Evolutionary conservation across 257 asterid species (phyloP).

Genomic region (Petunia secreta): DNA sequence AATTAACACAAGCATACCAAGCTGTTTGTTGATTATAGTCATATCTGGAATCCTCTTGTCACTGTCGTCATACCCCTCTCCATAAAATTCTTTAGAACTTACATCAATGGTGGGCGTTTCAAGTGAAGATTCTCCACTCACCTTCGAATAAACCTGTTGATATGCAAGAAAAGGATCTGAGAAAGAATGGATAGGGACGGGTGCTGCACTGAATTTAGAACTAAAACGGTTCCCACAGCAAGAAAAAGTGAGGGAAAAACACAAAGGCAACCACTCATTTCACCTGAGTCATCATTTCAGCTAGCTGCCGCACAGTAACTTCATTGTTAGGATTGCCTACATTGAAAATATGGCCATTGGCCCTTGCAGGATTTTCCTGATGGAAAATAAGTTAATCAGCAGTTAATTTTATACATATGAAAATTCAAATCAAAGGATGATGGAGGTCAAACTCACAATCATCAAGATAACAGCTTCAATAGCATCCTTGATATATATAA

Average conservation of each 20-base stretch:
- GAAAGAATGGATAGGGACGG: background rate
- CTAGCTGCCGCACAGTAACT: constrained; percentile 94
- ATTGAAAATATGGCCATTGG: constrained; percentile 87
- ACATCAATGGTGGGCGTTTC: constrained; percentile 76
- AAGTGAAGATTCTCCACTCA: constrained; percentile 73
- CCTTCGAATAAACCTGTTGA: constrained; percentile 76
- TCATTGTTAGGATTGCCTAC: constrained; percentile 97
- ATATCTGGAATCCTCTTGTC: constrained; percentile 97
- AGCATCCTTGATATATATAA: constrained; percentile 89
- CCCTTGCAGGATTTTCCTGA: constrained; percentile 94
- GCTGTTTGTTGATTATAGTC: constrained; percentile 90
- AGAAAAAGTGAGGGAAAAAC: background rate
- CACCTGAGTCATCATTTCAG: constrained; percentile 98
- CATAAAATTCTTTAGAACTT: constrained; percentile 90
- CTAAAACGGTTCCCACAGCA: constrained; percentile 15
- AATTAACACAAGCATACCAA: constrained; percentile 52
- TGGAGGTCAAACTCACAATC: constrained; percentile 62
- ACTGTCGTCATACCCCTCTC: constrained; percentile 96
- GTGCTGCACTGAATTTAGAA: background rate
- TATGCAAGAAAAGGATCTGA: constrained; percentile 19
- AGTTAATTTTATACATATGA: background rate
- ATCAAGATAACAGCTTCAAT: constrained; percentile 90
- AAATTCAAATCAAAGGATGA: background rate
- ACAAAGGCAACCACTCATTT: constrained; percentile 20
- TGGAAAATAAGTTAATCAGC: constrained; percentile 34